Conservation (phyloP, 2,329 filamentous ascomycete genomes). For the Talaromyces sp. region DNA sequence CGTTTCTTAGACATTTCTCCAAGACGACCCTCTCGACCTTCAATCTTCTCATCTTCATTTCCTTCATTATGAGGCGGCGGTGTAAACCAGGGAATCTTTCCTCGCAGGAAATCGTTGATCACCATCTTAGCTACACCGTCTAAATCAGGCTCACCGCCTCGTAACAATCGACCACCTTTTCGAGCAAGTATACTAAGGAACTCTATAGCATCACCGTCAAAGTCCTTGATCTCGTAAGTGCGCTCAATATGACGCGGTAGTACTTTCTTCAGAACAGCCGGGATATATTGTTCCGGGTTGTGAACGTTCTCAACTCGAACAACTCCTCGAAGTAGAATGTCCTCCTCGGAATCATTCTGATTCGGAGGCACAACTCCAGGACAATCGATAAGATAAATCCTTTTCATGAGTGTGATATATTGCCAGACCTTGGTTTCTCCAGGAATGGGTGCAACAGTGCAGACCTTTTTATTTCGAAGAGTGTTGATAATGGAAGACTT, state of each 20-base stretch:
- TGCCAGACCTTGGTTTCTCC: slow-evolving; percentile 98
- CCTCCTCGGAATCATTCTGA: slow-evolving; percentile 73
- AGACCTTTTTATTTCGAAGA: slow-evolving; percentile 86
- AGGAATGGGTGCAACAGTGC: slow-evolving; percentile 87
- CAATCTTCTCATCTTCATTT: slow-evolving; percentile 50
- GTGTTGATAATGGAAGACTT: slow-evolving; percentile 98
- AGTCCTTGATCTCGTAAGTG: slow-evolving; percentile 71
- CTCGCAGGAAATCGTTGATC: slow-evolving; percentile 89
- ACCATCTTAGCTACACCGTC: slow-evolving; percentile 97
- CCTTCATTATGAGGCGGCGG: slow-evolving; percentile 60
- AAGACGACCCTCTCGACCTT: slow-evolving; percentile 69
- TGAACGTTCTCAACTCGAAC: slow-evolving; percentile 94
- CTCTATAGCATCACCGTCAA: slow-evolving; percentile 66
- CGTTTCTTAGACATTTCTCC: slow-evolving; percentile 80
- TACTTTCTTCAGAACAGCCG: slow-evolving; percentile 71
- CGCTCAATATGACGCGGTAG: slow-evolving; percentile 85
- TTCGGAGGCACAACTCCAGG: slow-evolving; percentile 93
- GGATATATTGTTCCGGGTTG: slow-evolving; percentile 92
- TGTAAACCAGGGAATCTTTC: slow-evolving; percentile 95
- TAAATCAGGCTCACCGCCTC: slow-evolving; percentile 89
- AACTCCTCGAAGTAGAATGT: slow-evolving; percentile 84
- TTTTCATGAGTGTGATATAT: slow-evolving; percentile 91
- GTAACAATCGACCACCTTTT: slow-evolving; percentile 79
- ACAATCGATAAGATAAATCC: slow-evolving; percentile 93
- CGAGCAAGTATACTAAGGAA: slow-evolving; percentile 83